These are phyloP conservation scores for Paramarasmius palmivorus DNA, from an alignment of 1,284 basidiomycete species.

Conservation along the genomic window DNA sequence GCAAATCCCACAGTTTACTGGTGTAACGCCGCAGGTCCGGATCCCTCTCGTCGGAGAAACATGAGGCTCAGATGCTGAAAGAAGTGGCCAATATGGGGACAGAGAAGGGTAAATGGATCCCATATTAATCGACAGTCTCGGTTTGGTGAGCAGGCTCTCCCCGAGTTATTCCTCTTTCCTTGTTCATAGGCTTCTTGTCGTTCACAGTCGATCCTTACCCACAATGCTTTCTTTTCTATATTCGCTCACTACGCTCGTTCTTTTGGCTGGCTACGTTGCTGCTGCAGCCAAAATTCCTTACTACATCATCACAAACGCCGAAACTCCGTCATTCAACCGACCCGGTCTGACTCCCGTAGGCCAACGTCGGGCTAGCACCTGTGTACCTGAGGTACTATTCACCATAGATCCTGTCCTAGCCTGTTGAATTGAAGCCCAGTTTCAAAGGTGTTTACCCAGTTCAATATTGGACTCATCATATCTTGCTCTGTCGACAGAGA, in stretches of 20 bases:
- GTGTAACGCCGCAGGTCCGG: too few species aligned
- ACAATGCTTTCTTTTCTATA: neutral
- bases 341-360: constrained; percentile 25
- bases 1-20: too few species aligned
- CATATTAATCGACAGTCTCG: too few species aligned
- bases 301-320: constrained; percentile 27
- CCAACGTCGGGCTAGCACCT: constrained; percentile 18
- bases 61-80: too few species aligned
- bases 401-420: neutral
- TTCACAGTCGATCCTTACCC: too few species aligned
- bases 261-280: neutral
- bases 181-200: too few species aligned
- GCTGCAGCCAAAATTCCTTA: neutral
- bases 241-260: neutral
- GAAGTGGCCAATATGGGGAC: too few species aligned
- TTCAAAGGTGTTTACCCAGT: constrained; percentile 19
- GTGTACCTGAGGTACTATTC: constrained; percentile 23
- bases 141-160: too few species aligned
- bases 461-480: constrained; percentile 27
- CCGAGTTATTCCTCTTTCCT: too few species aligned
- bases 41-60: too few species aligned
- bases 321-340: constrained; percentile 23
- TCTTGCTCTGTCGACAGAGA: constrained; percentile 25
- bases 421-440: neutral
- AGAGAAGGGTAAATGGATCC: too few species aligned